Percentiles rank a stretch among this genome's conserved stretches.
Conservation (phyloP, 1,139 yeast genomes). For the Magnusiomyces clavatus region DNA sequence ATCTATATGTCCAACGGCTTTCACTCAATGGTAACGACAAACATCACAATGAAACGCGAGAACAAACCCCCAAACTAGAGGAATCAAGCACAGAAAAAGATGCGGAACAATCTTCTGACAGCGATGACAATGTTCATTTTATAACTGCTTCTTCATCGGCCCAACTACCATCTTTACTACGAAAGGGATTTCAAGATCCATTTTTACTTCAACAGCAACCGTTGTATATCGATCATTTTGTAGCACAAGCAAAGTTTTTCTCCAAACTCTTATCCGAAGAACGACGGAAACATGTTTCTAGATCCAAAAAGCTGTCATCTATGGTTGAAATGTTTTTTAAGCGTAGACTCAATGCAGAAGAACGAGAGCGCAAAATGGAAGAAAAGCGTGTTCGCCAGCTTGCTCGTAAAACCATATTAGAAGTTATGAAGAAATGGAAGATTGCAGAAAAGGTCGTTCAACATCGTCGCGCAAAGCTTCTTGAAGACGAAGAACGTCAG, state of each 20-base stretch:
- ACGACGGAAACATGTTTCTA: conserved; percentile 56
- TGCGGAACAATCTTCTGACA: too few species aligned
- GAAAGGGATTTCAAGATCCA: conserved; percentile 36
- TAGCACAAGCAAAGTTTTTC: conserved; percentile 68
- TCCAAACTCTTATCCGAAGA: conserved; percentile 65
- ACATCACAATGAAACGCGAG: too few species aligned
- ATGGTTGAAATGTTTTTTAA: conserved; percentile 86
- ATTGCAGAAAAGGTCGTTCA: conserved; percentile 77
- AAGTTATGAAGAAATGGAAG: conserved; percentile 85
- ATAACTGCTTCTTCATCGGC: not conserved
- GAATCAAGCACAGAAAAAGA: too few species aligned
- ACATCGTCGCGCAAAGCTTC: conserved; percentile 31
- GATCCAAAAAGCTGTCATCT: conserved; percentile 64
- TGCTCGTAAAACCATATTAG: conserved; percentile 73
- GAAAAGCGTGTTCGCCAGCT: conserved; percentile 45
- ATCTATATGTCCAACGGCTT: conserved; percentile 23
- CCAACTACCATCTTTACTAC: conserved; percentile 16
- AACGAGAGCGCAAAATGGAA: conserved; percentile 62
- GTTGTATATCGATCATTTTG: conserved; percentile 63
- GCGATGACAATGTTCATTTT: too few species aligned
- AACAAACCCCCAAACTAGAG: too few species aligned
- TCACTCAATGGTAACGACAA: too few species aligned
- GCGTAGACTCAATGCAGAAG: conserved; percentile 81
- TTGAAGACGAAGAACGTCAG: conserved; percentile 47
- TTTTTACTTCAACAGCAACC: conserved; percentile 31